Percentiles rank a stretch among this genome's conserved stretches.
Conservation (phyloP, 192 early-diverging fungal genomes). For the Helicostylum pulchrum region DNA sequence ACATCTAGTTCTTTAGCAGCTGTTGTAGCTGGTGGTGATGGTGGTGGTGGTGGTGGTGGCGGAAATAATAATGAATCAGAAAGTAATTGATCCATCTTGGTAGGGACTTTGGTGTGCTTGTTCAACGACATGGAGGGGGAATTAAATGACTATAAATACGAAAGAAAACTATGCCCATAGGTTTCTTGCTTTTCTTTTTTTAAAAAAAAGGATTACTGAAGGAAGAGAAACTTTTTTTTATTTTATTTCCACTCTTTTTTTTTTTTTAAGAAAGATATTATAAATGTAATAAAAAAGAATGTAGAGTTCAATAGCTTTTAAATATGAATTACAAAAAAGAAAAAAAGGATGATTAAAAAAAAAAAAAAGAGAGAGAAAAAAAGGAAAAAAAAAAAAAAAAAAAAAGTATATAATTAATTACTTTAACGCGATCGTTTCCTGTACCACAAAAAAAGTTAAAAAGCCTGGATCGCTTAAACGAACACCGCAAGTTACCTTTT, state of each 20-base stretch:
- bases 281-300: no score
- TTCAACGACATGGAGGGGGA: conserved; percentile 12
- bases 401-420: conserved; percentile 14
- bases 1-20: background rate
- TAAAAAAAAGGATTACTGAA: background rate
- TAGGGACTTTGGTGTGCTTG: background rate
- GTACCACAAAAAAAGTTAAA: no score
- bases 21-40: background rate
- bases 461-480: conserved; percentile 17
- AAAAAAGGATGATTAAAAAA: background rate
- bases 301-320: no score
- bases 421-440: conserved; percentile 14
- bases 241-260: background rate
- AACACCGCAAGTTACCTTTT: conserved; percentile 4
- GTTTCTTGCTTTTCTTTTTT: background rate
- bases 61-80: conserved; percentile 9
- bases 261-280: no score
- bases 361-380: background rate
- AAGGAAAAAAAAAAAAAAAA: conserved; percentile 6
- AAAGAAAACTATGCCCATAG: conserved; percentile 18
- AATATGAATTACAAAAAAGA: conserved; percentile 4
- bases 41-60: no score
- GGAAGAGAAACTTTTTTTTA: background rate
- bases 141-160: conserved; percentile 10
- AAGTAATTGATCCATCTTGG: conserved; percentile 12